These are phyloP conservation scores for Dryas drummondii DNA, from an alignment of 306 rosid genomes.

Conservation along the genomic window DNA sequence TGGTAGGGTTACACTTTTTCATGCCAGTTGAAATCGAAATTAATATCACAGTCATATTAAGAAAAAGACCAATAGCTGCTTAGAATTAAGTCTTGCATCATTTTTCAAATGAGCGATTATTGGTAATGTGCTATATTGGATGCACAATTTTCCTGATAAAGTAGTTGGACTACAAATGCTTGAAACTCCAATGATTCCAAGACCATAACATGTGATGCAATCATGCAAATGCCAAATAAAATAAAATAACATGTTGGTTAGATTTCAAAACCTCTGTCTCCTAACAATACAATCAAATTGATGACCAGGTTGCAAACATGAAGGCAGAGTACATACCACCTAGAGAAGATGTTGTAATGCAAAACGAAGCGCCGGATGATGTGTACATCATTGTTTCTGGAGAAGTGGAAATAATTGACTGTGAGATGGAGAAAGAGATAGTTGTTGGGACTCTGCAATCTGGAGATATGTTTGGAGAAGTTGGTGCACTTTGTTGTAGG, in stretches of 20 bases:
- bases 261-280: not conserved
- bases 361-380: conserved; percentile 74
- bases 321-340: conserved; percentile 93
- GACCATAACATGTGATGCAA: too few species aligned
- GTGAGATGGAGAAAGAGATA: conserved; percentile 51
- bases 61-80: not conserved
- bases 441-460: conserved; percentile 55
- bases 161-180: not conserved
- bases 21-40: not conserved
- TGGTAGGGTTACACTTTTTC: conserved; percentile 36
- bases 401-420: conserved; percentile 69
- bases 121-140: not conserved
- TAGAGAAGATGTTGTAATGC: conserved; percentile 82
- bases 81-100: too few species aligned
- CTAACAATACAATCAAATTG: not conserved
- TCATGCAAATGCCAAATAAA: too few species aligned
- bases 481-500: conserved; percentile 69
- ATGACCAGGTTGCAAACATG: conserved; percentile 66
- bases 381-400: conserved; percentile 88
- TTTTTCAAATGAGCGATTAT: too few species aligned
- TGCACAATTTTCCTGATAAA: not conserved
- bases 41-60: too few species aligned
- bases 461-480: conserved; percentile 83
- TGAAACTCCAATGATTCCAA: too few species aligned
- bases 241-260: too few species aligned